Percentiles rank a stretch among this genome's conserved stretches.
Conservation (phyloP, 192 early-diverging fungal genomes). For the Coemansia sp. region DNA sequence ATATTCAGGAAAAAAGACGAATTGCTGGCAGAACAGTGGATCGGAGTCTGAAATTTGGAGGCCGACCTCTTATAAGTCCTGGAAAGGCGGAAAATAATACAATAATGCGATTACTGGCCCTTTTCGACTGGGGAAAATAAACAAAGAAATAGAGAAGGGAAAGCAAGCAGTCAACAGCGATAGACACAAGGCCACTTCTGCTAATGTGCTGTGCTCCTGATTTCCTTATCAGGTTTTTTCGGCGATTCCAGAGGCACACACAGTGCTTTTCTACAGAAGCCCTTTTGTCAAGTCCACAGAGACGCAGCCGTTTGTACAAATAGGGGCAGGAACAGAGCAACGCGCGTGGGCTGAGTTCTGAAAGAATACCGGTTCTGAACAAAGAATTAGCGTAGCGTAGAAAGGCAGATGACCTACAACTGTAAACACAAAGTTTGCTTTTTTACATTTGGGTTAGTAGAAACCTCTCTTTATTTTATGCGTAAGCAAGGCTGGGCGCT, state of each 20-base stretch:
- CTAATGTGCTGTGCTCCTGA: no score
- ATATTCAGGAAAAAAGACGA: neutral
- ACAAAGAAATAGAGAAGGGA: neutral
- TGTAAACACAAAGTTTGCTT: no score
- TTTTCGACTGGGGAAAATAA: neutral
- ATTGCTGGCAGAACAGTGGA: constrained; percentile 1
- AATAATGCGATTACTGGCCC: neutral
- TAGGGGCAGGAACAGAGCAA: no score
- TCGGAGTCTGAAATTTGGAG: constrained; percentile 21
- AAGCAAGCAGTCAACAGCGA: neutral
- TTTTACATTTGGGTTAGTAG: neutral
- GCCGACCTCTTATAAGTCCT: neutral
- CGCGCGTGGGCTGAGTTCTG: no score
- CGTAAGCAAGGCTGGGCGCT: neutral
- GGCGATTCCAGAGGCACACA: no score
- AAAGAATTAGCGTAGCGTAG: no score
- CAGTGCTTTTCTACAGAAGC: no score
- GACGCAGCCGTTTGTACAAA: no score
- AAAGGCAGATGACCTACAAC: neutral
- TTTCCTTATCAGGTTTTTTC: no score
- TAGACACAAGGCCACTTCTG: no score
- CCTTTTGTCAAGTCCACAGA: no score
- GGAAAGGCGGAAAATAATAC: neutral
- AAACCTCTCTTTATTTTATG: neutral
- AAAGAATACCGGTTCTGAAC: no score